Evolutionary conservation across 208 protist species (phyloP).

Genomic region (Herpetomonas samuelpessoai): DNA sequence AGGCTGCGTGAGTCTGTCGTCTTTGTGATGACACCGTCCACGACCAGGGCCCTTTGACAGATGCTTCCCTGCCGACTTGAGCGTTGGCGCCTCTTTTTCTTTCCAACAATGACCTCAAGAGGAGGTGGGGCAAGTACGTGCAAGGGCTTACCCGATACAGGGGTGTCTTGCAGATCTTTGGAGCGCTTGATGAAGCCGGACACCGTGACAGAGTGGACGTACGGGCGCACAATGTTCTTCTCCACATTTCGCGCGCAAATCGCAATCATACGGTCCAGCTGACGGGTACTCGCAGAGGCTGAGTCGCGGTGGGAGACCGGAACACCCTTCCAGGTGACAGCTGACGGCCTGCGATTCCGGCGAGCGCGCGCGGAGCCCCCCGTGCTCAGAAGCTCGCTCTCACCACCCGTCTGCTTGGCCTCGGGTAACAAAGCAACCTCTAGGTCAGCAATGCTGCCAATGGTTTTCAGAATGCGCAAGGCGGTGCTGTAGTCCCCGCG

Average conservation of each 20-base stretch:
- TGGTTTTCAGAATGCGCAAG: background rate
- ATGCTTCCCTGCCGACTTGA: too few relatives aligned
- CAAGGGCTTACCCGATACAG: background rate
- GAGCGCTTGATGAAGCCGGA: background rate
- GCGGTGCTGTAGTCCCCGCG: background rate
- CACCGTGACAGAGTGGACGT: background rate
- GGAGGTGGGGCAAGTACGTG: too few relatives aligned
- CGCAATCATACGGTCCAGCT: background rate
- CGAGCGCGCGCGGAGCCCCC: too few relatives aligned
- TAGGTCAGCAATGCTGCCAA: background rate
- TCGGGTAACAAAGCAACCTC: background rate
- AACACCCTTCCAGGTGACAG: background rate
- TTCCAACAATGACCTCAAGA: background rate
- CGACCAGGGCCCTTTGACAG: background rate
- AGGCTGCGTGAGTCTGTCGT: background rate
- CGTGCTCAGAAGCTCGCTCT: background rate
- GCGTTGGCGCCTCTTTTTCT: background rate
- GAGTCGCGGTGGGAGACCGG: background rate
- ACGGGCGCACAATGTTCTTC: background rate
- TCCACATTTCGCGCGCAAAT: background rate
- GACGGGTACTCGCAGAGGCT: background rate
- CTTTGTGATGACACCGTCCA: background rate
- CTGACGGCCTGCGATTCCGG: background rate
- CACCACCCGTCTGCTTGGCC: background rate
- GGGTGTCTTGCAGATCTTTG: background rate